Percentiles rank a stretch among this genome's conserved stretches.
phyloP scores from a whole-genome alignment of 75 land plant genomes.

The Picea sitchensis region DNA sequence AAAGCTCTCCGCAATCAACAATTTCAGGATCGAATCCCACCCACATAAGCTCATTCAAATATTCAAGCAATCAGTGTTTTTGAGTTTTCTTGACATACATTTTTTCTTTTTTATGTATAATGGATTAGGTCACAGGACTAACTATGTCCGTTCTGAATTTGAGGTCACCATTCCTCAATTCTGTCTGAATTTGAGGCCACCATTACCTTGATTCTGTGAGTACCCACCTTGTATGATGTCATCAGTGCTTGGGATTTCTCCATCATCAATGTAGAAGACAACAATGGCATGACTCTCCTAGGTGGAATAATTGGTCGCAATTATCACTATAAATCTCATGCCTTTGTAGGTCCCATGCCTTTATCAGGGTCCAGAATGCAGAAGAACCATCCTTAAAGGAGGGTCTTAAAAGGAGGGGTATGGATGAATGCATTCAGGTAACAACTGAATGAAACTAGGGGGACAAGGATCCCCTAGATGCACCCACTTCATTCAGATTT shows the following conservation, averaged over 20 bases:
- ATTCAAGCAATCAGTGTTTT: no score
- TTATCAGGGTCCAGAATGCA: slow-evolving; percentile 18
- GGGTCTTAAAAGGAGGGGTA: slow-evolving; percentile 47
- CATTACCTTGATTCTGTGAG: background rate
- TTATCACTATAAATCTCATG: slow-evolving; percentile 25
- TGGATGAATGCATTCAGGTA: slow-evolving; percentile 24
- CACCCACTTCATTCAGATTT: background rate
- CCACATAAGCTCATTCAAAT: no score
- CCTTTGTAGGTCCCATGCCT: no score
- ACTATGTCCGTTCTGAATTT: no score
- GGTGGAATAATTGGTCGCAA: slow-evolving; percentile 40
- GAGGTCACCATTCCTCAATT: no score
- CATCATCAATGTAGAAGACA: slow-evolving; percentile 10
- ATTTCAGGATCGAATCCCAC: no score
- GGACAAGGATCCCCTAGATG: slow-evolving; percentile 41
- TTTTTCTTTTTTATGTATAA: no score
- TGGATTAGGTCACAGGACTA: no score
- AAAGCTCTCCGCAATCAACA: no score
- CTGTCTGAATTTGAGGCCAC: no score
- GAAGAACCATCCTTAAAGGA: slow-evolving; percentile 35
- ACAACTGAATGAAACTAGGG: slow-evolving; percentile 20
- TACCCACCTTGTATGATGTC: background rate
- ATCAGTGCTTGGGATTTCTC: background rate
- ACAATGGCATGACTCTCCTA: slow-evolving; percentile 35
- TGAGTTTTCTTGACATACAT: no score